A percentile compares a stretch with the other conserved stretches of the same genome.
These are phyloP conservation scores for Penicilliopsis zonata DNA, from an alignment of 495 filamentous ascomycete species.

Conservation along the genomic window DNA sequence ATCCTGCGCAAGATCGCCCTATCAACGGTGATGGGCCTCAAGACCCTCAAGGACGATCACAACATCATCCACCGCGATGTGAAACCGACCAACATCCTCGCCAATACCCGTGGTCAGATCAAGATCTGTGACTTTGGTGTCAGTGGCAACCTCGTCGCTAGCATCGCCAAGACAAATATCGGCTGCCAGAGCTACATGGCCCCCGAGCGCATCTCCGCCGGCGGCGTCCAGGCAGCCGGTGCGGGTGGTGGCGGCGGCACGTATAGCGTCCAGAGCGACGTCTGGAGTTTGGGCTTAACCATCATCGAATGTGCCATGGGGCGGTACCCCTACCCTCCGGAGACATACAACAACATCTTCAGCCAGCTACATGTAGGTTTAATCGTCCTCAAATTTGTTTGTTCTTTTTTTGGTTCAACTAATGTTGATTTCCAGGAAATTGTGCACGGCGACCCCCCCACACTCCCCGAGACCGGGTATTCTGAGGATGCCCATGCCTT, in stretches of 20 bases:
- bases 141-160: conserved; percentile 90
- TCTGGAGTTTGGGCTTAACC: conserved; percentile 90
- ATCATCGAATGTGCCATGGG: conserved; percentile 97
- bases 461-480: conserved; percentile 65
- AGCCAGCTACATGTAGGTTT: conserved; percentile 86
- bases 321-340: conserved; percentile 91
- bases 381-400: conserved; percentile 1
- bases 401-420: conserved; percentile 2
- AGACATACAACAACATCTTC: conserved; percentile 98
- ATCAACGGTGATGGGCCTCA: conserved; percentile 85
- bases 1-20: conserved; percentile 85
- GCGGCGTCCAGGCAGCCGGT: conserved; percentile 65
- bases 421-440: conserved; percentile 58
- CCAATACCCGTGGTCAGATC: conserved; percentile 80
- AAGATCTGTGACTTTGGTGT: conserved; percentile 99
- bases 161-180: conserved; percentile 98
- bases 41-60: conserved; percentile 91
- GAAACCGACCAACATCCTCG: conserved; percentile 94
- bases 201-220: conserved; percentile 84
- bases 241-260: conserved; percentile 64
- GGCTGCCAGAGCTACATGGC: conserved; percentile 99
- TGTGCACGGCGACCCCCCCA: conserved; percentile 87
- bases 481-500: conserved; percentile 76
- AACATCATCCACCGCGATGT: conserved; percentile 99
- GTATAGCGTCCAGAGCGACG: conserved; percentile 96